phyloP scores from a whole-genome alignment of 2,329 filamentous ascomycete genomes.

The Penicillium paneum region DNA sequence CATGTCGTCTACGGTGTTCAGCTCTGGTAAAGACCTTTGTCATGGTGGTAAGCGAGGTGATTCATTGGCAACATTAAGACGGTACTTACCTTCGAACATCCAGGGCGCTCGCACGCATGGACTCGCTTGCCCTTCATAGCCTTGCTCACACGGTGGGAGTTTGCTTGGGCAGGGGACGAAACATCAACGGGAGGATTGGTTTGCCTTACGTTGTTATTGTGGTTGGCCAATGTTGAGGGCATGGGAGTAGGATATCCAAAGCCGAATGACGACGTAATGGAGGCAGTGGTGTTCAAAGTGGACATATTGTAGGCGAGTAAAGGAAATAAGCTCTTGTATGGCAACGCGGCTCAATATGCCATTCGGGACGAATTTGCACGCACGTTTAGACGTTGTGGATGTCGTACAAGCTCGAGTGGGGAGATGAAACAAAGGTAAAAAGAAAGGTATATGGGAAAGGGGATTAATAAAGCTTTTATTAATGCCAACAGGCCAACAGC shows the following conservation, averaged over 20 bases:
- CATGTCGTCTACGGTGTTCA: slow-evolving; percentile 48
- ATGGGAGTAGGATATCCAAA: background rate
- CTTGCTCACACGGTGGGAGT: slow-evolving; percentile 45
- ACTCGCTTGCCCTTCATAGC: slow-evolving; percentile 53
- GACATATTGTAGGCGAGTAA: background rate
- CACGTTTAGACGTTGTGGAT: background rate
- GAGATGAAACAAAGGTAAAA: background rate
- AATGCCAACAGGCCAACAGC: background rate
- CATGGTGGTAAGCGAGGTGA: background rate
- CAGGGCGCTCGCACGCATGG: slow-evolving; percentile 47
- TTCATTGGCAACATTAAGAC: background rate
- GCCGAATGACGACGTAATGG: background rate
- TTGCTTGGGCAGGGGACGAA: slow-evolving; percentile 4
- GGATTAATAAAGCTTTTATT: background rate
- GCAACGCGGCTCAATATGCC: background rate
- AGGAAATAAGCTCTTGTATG: background rate
- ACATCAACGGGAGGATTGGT: background rate
- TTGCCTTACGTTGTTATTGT: background rate
- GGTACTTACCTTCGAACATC: slow-evolving; percentile 45
- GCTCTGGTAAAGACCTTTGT: slow-evolving; percentile 48
- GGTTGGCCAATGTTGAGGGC: background rate
- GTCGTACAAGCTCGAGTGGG: background rate
- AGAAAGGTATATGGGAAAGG: background rate
- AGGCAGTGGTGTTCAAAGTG: background rate
- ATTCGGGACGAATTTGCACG: background rate